These are phyloP conservation scores for Mucuna pruriens DNA, from an alignment of 306 rosid genomes.

Conservation along the genomic window DNA sequence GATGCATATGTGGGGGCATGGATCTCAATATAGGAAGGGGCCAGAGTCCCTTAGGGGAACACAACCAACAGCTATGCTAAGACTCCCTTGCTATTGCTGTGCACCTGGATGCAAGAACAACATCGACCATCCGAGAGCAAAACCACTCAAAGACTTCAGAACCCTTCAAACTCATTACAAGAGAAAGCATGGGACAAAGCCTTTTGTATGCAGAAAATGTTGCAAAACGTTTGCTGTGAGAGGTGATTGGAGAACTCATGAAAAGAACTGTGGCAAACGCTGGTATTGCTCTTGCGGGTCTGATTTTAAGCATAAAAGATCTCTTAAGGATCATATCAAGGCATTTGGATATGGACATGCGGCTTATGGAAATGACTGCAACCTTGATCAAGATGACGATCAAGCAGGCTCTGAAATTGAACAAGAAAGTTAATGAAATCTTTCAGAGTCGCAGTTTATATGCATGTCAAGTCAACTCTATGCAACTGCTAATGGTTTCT, in stretches of 20 bases:
- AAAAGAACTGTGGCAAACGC: slow-evolving; percentile 93
- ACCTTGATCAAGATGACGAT: slow-evolving; percentile 67
- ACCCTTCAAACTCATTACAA: slow-evolving; percentile 96
- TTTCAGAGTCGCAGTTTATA: slow-evolving; percentile 22
- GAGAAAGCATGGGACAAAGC: slow-evolving; percentile 89
- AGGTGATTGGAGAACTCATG: slow-evolving; percentile 98
- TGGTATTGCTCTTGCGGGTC: slow-evolving; percentile 98
- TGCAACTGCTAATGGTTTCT: slow-evolving; percentile 4
- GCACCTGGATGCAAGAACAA: slow-evolving; percentile 87
- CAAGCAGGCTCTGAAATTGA: slow-evolving; percentile 70
- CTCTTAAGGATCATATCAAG: slow-evolving; percentile 88
- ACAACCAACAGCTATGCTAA: slow-evolving; percentile 91
- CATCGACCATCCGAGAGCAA: slow-evolving; percentile 92
- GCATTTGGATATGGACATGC: slow-evolving; percentile 85
- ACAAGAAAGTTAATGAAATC: slow-evolving; percentile 50
- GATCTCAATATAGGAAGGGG: slow-evolving; percentile 90
- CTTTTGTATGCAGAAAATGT: slow-evolving; percentile 85
- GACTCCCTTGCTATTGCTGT: slow-evolving; percentile 92
- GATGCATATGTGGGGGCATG: slow-evolving; percentile 99
- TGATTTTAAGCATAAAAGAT: slow-evolving; percentile 91
- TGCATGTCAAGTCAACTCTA: slow-evolving; percentile 15
- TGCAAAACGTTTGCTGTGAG: slow-evolving; percentile 92
- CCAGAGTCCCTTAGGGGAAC: slow-evolving; percentile 91
- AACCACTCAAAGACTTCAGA: slow-evolving; percentile 87
- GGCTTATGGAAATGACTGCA: slow-evolving; percentile 64